phyloP scores from a whole-genome alignment of 768 basidiomycete genomes.

The Kwoniella mangroviensis region DNA sequence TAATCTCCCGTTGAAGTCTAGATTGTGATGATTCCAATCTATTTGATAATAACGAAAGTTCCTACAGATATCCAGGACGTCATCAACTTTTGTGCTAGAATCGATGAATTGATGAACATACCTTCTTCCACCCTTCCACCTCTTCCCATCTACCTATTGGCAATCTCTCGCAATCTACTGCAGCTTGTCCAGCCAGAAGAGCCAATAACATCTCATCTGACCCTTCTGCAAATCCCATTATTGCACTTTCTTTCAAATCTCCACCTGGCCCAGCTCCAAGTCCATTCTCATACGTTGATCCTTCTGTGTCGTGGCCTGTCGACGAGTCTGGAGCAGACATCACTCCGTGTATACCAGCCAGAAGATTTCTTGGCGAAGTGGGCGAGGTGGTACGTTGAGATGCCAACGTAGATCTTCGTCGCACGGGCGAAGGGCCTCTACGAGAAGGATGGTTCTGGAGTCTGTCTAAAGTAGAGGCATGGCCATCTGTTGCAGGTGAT shows the following conservation, averaged over 20 bases:
- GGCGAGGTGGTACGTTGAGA: conserved; percentile 14
- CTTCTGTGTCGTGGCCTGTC: background rate
- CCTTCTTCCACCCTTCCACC: conserved; percentile 73
- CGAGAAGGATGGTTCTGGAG: conserved; percentile 5
- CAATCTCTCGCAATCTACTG: conserved; percentile 84
- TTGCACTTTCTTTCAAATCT: conserved; percentile 19
- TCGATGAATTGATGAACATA: conserved; percentile 47
- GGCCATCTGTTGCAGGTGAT: conserved; percentile 21
- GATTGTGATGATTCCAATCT: conserved; percentile 49
- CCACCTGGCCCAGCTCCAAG: too few species aligned
- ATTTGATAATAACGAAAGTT: conserved; percentile 51
- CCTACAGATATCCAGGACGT: conserved; percentile 28
- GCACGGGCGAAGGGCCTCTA: conserved; percentile 14
- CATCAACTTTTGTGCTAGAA: too few species aligned
- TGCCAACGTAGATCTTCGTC: conserved; percentile 8
- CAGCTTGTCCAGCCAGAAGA: conserved; percentile 88
- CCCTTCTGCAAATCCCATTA: conserved; percentile 31
- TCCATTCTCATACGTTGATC: conserved; percentile 11
- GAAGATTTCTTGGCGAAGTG: conserved; percentile 3
- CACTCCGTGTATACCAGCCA: conserved; percentile 10
- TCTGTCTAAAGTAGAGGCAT: conserved; percentile 14
- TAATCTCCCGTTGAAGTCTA: conserved; percentile 57
- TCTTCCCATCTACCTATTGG: conserved; percentile 76
- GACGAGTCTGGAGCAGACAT: conserved; percentile 17
- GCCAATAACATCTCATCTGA: conserved; percentile 83